Evolutionary conservation across 768 basidiomycete genomes (phyloP).

Genomic region (Russula earlei): DNA sequence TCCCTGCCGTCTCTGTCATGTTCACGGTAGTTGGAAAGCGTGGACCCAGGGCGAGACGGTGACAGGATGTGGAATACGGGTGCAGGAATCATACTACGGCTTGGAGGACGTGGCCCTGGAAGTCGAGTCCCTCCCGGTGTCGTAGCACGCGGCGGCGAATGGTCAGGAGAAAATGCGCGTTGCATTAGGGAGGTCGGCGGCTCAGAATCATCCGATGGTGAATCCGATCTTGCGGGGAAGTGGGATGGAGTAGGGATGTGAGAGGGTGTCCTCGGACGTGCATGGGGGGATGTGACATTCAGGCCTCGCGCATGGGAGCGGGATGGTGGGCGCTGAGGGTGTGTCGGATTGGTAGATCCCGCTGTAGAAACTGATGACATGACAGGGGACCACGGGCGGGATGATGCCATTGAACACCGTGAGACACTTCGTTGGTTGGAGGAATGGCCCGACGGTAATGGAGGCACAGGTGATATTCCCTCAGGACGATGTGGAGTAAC

Average conservation of each 20-base stretch:
- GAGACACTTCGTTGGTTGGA: conserved; percentile 18
- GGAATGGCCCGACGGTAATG: conserved; percentile 1
- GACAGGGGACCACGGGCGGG: conserved; percentile 20
- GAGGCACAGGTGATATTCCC: neutral
- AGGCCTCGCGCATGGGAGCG: conserved; percentile 48
- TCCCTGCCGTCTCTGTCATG: neutral
- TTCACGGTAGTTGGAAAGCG: conserved; percentile 51
- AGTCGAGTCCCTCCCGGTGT: conserved; percentile 34
- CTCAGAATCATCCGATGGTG: conserved; percentile 40
- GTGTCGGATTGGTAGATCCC: conserved; percentile 29
- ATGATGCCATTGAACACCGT: conserved; percentile 20
- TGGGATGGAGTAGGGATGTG: conserved; percentile 58
- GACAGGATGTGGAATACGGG: conserved; percentile 63
- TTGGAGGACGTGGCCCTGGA: conserved; percentile 65
- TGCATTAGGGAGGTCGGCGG: conserved; percentile 37
- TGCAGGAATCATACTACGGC: conserved; percentile 76
- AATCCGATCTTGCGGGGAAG: conserved; percentile 40
- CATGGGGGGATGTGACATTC: conserved; percentile 42
- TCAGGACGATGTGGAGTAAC: conserved; percentile 21
- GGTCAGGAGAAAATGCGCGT: conserved; percentile 58
- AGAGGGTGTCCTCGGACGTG: conserved; percentile 71
- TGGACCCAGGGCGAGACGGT: conserved; percentile 59
- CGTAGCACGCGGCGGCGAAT: conserved; percentile 26
- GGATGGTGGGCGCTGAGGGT: conserved; percentile 39
- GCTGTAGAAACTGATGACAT: conserved; percentile 19